Conservation (phyloP, 768 basidiomycete species). For the Boletellus ananiceps region DNA sequence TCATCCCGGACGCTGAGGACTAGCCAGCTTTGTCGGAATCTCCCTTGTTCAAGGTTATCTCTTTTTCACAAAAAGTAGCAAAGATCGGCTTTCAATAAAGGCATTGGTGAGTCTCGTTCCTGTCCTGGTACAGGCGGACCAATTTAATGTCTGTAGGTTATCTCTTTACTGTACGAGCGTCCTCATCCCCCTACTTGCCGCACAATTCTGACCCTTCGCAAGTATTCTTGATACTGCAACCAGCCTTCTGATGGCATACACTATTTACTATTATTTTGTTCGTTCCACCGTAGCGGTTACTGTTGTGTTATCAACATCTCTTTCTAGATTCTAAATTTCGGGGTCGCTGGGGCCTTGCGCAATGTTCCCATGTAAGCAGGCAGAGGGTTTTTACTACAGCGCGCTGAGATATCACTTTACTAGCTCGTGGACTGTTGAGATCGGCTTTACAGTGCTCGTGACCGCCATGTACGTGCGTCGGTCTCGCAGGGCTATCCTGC, state of each 20-base stretch:
- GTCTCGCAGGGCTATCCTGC: not conserved
- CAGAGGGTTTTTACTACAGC: not conserved
- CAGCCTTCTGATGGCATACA: constrained; percentile 15
- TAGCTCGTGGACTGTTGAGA: constrained; percentile 18
- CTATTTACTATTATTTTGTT: constrained; percentile 19
- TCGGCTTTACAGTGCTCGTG: constrained; percentile 11
- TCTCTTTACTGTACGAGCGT: constrained; percentile 12
- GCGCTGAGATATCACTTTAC: not conserved
- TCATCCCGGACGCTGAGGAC: not conserved
- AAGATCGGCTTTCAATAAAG: constrained; percentile 13
- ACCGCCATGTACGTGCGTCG: constrained; percentile 11
- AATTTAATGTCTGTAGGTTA: constrained; percentile 3
- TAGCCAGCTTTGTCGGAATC: constrained; percentile 15
- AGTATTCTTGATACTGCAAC: constrained; percentile 17
- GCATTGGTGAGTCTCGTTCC: constrained; percentile 8
- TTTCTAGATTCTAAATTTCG: constrained; percentile 13
- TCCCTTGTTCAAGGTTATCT: constrained; percentile 20
- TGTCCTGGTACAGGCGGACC: not conserved
- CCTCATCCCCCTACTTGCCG: not conserved
- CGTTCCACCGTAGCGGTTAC: not conserved
- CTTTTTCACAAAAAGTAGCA: constrained; percentile 13
- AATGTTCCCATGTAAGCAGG: constrained; percentile 8
- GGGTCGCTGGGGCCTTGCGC: constrained; percentile 4
- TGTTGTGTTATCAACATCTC: not conserved
- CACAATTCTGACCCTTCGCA: constrained; percentile 1